phyloP scores from a whole-genome alignment of 192 early-diverging fungal species.

The Phlyctochytrium arcticum region DNA sequence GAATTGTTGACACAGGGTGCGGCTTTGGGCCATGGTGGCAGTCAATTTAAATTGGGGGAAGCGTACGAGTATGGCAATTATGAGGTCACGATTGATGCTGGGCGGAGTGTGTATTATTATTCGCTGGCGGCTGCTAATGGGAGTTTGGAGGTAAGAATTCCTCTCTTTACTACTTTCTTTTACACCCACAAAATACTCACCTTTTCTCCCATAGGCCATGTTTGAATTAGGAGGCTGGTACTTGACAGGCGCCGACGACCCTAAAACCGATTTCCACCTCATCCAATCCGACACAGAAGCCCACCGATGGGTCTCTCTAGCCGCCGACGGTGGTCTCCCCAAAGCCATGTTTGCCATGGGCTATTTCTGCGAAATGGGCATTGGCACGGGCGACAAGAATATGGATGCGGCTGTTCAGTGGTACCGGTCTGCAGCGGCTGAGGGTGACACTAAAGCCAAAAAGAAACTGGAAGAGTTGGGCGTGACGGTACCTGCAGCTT shows the following conservation, averaged over 20 bases:
- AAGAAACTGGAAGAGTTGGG: constrained; percentile 29
- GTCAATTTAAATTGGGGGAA: constrained; percentile 75
- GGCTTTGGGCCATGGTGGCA: constrained; percentile 63
- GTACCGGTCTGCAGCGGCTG: constrained; percentile 45
- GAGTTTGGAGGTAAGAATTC: constrained; percentile 43
- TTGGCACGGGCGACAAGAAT: constrained; percentile 57
- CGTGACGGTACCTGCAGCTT: too few relatives aligned
- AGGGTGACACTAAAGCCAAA: constrained; percentile 31
- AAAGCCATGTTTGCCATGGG: constrained; percentile 89
- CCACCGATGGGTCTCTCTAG: constrained; percentile 75
- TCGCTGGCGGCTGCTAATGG: constrained; percentile 74
- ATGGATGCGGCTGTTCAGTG: constrained; percentile 51
- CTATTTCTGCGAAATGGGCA: constrained; percentile 81
- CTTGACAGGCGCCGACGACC: constrained; percentile 67
- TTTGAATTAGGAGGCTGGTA: constrained; percentile 87
- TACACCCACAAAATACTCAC: not conserved
- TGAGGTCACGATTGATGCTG: constrained; percentile 62
- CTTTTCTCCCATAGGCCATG: constrained; percentile 57
- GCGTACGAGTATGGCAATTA: constrained; percentile 76
- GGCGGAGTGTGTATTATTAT: constrained; percentile 72
- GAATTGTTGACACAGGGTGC: constrained; percentile 73
- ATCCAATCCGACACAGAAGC: constrained; percentile 67
- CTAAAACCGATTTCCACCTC: constrained; percentile 32
- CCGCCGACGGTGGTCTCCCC: constrained; percentile 71
- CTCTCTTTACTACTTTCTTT: not conserved